A percentile compares a stretch with the other conserved stretches of the same genome.
These are phyloP conservation scores for Acacia pycnantha DNA, from an alignment of 331 rosid species.

Conservation along the genomic window DNA sequence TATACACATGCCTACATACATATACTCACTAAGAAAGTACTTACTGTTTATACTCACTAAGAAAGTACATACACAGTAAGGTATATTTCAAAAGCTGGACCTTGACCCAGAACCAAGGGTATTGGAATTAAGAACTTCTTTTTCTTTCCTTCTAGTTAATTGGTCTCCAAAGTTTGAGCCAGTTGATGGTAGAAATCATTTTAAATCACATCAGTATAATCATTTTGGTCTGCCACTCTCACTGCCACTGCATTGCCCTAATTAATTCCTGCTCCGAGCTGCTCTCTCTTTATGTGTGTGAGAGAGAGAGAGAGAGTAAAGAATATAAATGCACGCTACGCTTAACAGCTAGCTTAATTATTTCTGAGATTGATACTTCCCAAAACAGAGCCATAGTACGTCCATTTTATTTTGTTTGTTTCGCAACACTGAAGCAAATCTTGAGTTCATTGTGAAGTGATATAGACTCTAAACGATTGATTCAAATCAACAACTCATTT, in stretches of 20 bases:
- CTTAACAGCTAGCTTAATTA: not conserved
- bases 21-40: too few relatives aligned
- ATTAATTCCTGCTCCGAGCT: constrained; percentile 14
- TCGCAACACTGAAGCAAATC: not conserved
- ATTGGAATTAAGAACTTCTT: not conserved
- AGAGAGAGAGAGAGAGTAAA: not conserved
- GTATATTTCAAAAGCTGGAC: not conserved
- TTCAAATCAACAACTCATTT: not conserved
- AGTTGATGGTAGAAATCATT: constrained; percentile 27
- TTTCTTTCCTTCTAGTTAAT: not conserved
- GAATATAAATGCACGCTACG: not conserved
- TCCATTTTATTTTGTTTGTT: not conserved
- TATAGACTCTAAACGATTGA: not conserved
- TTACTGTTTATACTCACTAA: too few relatives aligned
- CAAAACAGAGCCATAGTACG: not conserved
- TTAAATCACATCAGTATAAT: constrained; percentile 31
- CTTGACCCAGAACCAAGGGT: not conserved
- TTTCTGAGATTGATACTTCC: constrained; percentile 2
- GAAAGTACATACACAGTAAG: not conserved
- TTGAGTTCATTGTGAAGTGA: not conserved
- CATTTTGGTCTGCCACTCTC: constrained; percentile 50
- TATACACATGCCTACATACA: not conserved
- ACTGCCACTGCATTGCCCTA: constrained; percentile 22
- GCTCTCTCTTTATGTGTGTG: not conserved
- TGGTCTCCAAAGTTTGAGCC: constrained; percentile 6